phyloP scores from a whole-genome alignment of 257 asterid genomes.

The Solanum sejunctum region DNA sequence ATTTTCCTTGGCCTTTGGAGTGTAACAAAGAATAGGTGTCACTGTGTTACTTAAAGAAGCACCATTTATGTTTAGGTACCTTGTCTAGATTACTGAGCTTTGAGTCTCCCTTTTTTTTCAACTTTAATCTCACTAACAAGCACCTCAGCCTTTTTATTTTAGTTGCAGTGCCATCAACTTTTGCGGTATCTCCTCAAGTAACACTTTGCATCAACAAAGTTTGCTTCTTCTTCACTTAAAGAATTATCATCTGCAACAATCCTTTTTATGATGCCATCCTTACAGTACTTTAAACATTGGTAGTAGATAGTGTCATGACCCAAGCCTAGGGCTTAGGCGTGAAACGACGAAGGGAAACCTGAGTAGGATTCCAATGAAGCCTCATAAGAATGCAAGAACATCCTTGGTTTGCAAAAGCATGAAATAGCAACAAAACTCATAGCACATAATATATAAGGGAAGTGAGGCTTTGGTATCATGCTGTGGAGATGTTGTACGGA shows the following conservation, averaged over 20 bases:
- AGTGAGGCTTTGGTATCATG: too few species aligned
- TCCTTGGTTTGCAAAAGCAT: too few species aligned
- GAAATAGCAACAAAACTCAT: too few species aligned
- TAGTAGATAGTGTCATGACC: too few species aligned
- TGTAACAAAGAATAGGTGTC: not conserved
- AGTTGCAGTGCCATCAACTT: not conserved
- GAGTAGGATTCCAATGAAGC: too few species aligned
- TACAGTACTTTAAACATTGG: too few species aligned
- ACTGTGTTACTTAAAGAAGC: not conserved
- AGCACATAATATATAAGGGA: too few species aligned
- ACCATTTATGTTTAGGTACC: not conserved
- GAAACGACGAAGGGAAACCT: too few species aligned
- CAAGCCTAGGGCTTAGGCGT: too few species aligned
- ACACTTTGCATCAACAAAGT: not conserved
- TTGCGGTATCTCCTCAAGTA: not conserved
- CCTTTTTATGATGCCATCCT: too few species aligned
- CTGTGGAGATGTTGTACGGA: too few species aligned
- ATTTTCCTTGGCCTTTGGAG: not conserved
- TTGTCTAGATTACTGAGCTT: not conserved
- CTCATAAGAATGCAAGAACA: too few species aligned
- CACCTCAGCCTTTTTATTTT: not conserved
- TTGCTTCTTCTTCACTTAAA: not conserved
- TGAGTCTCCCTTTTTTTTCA: not conserved
- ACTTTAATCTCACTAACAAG: not conserved
- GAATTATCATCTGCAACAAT: not conserved